phyloP scores from a whole-genome alignment of 129 eudicot species.

The Helianthus tuberosus region DNA sequence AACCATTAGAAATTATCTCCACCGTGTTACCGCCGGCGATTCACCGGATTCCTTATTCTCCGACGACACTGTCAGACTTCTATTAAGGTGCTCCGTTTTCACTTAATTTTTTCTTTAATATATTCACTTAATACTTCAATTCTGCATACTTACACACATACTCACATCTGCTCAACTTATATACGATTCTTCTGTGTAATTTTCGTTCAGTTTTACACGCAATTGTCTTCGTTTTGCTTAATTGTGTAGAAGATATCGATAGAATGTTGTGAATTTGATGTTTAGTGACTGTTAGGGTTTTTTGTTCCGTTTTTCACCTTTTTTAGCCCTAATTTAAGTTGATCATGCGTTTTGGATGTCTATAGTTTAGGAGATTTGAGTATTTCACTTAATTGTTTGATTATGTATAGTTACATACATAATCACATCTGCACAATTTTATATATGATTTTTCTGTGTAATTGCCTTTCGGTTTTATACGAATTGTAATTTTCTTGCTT shows the following conservation, averaged over 20 bases:
- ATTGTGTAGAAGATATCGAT: too few species aligned
- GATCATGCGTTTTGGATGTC: too few species aligned
- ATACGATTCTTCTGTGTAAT: too few species aligned
- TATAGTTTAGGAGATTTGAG: too few species aligned
- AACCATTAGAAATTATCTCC: slow-evolving; percentile 2
- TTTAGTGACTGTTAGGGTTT: too few species aligned
- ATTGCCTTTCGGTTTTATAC: not conserved
- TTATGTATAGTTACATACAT: not conserved
- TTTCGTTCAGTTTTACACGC: too few species aligned
- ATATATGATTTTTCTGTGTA: not conserved
- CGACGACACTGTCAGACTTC: slow-evolving; percentile 4
- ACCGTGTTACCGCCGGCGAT: not conserved
- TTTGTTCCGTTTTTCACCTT: too few species aligned
- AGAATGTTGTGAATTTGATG: too few species aligned
- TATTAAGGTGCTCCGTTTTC: slow-evolving; percentile 12
- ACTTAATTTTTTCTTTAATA: not conserved
- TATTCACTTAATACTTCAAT: not conserved
- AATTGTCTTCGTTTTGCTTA: too few species aligned
- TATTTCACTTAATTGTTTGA: not conserved
- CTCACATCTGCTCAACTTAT: too few species aligned
- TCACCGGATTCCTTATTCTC: slow-evolving; percentile 12
- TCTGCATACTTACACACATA: not conserved
- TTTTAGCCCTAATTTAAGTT: too few species aligned
- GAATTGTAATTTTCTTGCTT: not conserved
- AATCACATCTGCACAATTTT: not conserved